phyloP scores from a whole-genome alignment of 176 grass and related monocot species.

The Neostapfia colusana region DNA sequence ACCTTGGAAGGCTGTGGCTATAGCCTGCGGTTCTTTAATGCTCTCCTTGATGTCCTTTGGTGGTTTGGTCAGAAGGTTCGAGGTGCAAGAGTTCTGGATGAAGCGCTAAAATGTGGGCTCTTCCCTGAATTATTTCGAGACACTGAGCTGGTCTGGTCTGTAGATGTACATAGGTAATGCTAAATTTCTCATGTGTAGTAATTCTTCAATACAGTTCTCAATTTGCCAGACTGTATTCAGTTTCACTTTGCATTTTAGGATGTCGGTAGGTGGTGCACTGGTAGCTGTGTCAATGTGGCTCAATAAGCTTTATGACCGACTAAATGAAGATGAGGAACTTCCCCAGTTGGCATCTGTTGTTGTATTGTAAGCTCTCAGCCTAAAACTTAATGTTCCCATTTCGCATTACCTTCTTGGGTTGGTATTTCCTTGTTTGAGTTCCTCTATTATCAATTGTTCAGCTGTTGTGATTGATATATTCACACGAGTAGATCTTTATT shows the following conservation, averaged over 20 bases:
- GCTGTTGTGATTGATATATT: constrained; percentile 1
- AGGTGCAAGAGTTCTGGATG: constrained; percentile 68
- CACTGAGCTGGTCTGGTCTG: constrained; percentile 82
- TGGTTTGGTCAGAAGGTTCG: constrained; percentile 77
- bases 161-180: constrained; percentile 88
- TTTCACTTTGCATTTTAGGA: constrained; percentile 54
- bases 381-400: background rate
- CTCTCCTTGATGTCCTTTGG: constrained; percentile 92
- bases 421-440: constrained; percentile 20
- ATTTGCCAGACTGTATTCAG: constrained; percentile 17
- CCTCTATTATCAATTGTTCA: background rate
- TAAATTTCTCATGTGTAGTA: constrained; percentile 15
- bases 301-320: constrained; percentile 65
- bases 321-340: constrained; percentile 68
- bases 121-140: constrained; percentile 76
- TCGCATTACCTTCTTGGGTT: background rate
- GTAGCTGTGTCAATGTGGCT: constrained; percentile 83
- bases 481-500: constrained; percentile 1
- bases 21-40: constrained; percentile 76
- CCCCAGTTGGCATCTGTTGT: constrained; percentile 80
- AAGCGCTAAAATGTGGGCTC: constrained; percentile 70
- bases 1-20: constrained; percentile 80
- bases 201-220: background rate
- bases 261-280: constrained; percentile 87
- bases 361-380: constrained; percentile 64